A percentile compares a stretch with the other conserved stretches of the same genome.
These are phyloP conservation scores for Sporothrix pseudoabietina DNA, from an alignment of 2,329 filamentous ascomycete species.

Conservation along the genomic window DNA sequence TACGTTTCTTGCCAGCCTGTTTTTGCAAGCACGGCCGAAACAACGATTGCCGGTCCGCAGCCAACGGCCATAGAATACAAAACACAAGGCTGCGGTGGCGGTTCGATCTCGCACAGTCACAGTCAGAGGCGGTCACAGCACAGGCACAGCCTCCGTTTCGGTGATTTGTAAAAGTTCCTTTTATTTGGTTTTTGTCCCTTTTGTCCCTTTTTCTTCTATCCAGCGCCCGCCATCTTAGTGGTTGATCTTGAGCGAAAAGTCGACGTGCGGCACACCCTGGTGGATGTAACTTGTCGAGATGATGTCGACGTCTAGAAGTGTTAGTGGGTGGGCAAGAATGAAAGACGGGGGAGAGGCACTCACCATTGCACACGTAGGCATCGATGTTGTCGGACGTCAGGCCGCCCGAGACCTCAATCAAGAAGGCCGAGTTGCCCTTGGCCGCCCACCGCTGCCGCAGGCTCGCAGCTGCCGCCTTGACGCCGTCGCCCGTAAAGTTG, in stretches of 20 bases:
- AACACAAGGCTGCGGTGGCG: constrained; percentile 1
- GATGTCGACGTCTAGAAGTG: constrained; percentile 76
- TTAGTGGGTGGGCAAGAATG: neutral
- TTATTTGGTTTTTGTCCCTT: neutral
- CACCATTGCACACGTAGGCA: constrained; percentile 74
- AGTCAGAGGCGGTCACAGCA: neutral
- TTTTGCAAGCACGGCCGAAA: constrained; percentile 1
- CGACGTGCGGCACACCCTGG: constrained; percentile 89
- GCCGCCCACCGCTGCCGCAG: constrained; percentile 81
- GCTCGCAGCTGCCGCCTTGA: constrained; percentile 71
- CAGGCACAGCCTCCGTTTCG: neutral
- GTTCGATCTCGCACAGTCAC: neutral
- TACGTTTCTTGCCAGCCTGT: neutral
- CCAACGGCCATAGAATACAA: constrained; percentile 14
- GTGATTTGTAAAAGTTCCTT: neutral
- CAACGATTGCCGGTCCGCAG: constrained; percentile 13
- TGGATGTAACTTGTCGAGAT: constrained; percentile 96
- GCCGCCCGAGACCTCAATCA: constrained; percentile 92
- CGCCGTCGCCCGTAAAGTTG: constrained; percentile 82
- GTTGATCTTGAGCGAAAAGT: constrained; percentile 92
- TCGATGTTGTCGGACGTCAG: constrained; percentile 82
- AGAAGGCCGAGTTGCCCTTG: constrained; percentile 60
- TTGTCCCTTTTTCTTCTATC: neutral
- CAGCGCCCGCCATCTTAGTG: constrained; percentile 21
- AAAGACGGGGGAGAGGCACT: constrained; percentile 39